Conservation (phyloP, 257 asterid genomes). For the Ehretia macrophylla region DNA sequence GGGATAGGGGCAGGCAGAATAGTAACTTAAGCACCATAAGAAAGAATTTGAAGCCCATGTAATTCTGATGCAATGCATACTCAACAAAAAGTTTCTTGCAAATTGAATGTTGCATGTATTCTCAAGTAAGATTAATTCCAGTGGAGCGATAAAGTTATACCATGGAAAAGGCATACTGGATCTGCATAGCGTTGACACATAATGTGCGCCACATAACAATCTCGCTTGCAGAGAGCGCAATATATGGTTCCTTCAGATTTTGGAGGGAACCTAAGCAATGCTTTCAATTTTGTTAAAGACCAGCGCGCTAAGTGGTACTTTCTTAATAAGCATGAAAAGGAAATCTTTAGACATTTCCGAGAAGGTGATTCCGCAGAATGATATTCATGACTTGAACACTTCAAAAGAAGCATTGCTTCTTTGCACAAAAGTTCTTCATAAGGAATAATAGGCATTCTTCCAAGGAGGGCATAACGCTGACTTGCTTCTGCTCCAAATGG, state of each 20-base stretch:
- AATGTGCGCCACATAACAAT: constrained; percentile 35
- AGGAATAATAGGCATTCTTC: constrained; percentile 34
- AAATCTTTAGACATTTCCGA: constrained; percentile 16
- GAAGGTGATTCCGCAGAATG: constrained; percentile 1
- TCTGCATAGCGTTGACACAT: constrained; percentile 20
- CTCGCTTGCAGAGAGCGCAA: constrained; percentile 34
- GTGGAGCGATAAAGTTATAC: constrained; percentile 10
- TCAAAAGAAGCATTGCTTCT: constrained; percentile 33
- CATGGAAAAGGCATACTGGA: constrained; percentile 43
- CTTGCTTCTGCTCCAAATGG: constrained; percentile 32
- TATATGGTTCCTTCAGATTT: constrained; percentile 17
- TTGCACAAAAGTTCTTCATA: constrained; percentile 40
- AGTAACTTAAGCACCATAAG: neutral
- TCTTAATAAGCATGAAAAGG: constrained; percentile 30
- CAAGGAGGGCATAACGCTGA: constrained; percentile 26
- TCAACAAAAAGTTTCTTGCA: no score
- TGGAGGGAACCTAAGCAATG: constrained; percentile 8
- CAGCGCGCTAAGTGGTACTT: constrained; percentile 28
- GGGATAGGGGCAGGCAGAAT: neutral
- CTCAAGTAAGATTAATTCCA: no score
- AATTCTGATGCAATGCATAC: neutral
- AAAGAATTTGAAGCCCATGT: no score
- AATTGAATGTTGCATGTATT: neutral
- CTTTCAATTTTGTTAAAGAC: constrained; percentile 18
- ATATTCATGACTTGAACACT: neutral